phyloP scores from a whole-genome alignment of 768 basidiomycete genomes.

The Lactarius evosmus region DNA sequence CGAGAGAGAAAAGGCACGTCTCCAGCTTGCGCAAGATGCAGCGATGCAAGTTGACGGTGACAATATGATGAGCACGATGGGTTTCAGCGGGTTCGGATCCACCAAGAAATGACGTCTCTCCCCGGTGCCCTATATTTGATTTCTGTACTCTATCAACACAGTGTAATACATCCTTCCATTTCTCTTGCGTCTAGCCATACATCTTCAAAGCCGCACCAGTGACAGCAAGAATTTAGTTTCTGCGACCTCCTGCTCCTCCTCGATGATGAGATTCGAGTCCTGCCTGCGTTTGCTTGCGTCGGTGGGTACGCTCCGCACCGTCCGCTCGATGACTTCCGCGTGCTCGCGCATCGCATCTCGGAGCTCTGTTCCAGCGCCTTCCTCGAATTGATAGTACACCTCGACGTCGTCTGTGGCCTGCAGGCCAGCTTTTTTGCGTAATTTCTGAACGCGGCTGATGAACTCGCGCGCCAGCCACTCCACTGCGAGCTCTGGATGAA shows the following conservation, averaged over 20 bases:
- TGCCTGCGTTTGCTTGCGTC: slow-evolving; percentile 53
- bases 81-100: slow-evolving; percentile 86
- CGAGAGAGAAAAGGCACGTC: slow-evolving; percentile 66
- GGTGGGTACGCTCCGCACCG: slow-evolving; percentile 67
- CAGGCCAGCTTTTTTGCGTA: slow-evolving; percentile 93
- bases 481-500: slow-evolving; percentile 79
- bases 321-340: slow-evolving; percentile 65
- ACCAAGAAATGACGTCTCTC: slow-evolving; percentile 61
- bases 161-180: slow-evolving; percentile 34
- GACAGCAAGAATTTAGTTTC: slow-evolving; percentile 75
- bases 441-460: slow-evolving; percentile 89
- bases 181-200: slow-evolving; percentile 1
- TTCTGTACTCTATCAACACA: slow-evolving; percentile 34
- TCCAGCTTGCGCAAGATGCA: slow-evolving; percentile 56
- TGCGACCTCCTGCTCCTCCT: slow-evolving; percentile 85
- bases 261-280: slow-evolving; percentile 54
- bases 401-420: slow-evolving; percentile 93
- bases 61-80: slow-evolving; percentile 83
- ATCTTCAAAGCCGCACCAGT: slow-evolving; percentile 51
- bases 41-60: slow-evolving; percentile 46
- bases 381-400: slow-evolving; percentile 79
- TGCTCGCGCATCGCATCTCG: slow-evolving; percentile 62
- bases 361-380: slow-evolving; percentile 61
- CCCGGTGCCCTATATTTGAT: slow-evolving; percentile 11
- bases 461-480: slow-evolving; percentile 90